These are phyloP conservation scores for Phoma sp. DNA, from an alignment of 2,329 filamentous ascomycete genomes.

Conservation along the genomic window DNA sequence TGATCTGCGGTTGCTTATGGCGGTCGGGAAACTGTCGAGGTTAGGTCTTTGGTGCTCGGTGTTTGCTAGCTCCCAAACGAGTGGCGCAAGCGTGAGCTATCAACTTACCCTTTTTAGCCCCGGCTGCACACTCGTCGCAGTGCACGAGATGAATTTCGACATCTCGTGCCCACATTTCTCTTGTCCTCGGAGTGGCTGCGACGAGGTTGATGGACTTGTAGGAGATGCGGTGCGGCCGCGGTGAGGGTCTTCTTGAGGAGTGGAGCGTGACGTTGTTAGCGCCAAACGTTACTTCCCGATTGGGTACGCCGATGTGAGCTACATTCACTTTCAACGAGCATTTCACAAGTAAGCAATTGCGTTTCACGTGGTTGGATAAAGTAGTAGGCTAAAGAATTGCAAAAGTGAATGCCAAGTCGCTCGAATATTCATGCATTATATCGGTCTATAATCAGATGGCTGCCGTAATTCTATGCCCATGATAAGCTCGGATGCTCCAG, in stretches of 20 bases:
- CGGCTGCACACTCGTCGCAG: constrained; percentile 32
- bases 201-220: neutral
- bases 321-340: neutral
- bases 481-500: constrained; percentile 2
- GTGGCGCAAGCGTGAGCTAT: neutral
- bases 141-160: constrained; percentile 31
- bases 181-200: neutral
- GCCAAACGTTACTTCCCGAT: constrained; percentile 5
- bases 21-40: constrained; percentile 21
- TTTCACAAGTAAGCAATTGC: too few relatives aligned
- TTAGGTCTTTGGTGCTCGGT: neutral
- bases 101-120: constrained; percentile 36
- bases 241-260: constrained; percentile 5
- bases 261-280: constrained; percentile 19
- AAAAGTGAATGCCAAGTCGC: too few relatives aligned
- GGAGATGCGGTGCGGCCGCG: neutral
- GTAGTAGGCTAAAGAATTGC: too few relatives aligned
- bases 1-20: constrained; percentile 28
- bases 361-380: too few relatives aligned
- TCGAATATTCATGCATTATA: constrained; percentile 15
- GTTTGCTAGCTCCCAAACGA: neutral
- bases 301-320: neutral
- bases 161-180: constrained; percentile 16
- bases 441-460: constrained; percentile 10
- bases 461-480: constrained; percentile 11